Evolutionary conservation across 768 basidiomycete species (phyloP).

Genomic region (Termitomyces heimii): DNA sequence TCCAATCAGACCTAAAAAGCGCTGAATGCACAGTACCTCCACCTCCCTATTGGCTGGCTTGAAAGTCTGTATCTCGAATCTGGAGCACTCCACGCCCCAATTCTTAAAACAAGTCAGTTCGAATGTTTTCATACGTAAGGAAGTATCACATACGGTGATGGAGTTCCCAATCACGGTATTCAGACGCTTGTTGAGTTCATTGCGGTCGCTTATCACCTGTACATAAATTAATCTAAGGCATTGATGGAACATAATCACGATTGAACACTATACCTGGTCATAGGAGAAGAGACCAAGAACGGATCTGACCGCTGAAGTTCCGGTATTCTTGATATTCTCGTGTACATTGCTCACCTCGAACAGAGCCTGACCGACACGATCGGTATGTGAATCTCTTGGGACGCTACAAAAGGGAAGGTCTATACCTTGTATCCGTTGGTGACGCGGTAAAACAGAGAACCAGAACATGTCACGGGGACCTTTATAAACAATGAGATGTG

Average conservation of each 20-base stretch:
- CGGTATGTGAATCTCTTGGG: not conserved
- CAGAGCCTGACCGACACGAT: slow-evolving; percentile 29
- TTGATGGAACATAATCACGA: not conserved
- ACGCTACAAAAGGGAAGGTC: not conserved
- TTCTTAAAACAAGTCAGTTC: slow-evolving; percentile 21
- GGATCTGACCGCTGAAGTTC: slow-evolving; percentile 49
- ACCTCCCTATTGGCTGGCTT: slow-evolving; percentile 56
- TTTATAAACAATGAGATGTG: slow-evolving; percentile 3
- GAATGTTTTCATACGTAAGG: not conserved
- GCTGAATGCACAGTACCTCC: slow-evolving; percentile 26
- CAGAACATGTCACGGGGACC: slow-evolving; percentile 48
- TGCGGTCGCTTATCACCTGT: slow-evolving; percentile 50
- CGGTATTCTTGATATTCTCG: slow-evolving; percentile 44
- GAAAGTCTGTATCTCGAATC: slow-evolving; percentile 57
- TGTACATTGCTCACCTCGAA: slow-evolving; percentile 45
- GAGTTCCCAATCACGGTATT: slow-evolving; percentile 44
- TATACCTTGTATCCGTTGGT: slow-evolving; percentile 40
- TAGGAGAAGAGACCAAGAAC: slow-evolving; percentile 46
- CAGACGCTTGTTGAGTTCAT: slow-evolving; percentile 42
- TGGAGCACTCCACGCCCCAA: slow-evolving; percentile 54
- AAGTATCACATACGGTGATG: slow-evolving; percentile 28
- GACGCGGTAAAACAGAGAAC: slow-evolving; percentile 50
- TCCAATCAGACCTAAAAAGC: not conserved
- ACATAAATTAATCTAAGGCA: not conserved
- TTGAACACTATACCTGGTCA: slow-evolving; percentile 28